Evolutionary conservation across 345 rosid species (phyloP).

Genomic region (Aethionema arabicum): DNA sequence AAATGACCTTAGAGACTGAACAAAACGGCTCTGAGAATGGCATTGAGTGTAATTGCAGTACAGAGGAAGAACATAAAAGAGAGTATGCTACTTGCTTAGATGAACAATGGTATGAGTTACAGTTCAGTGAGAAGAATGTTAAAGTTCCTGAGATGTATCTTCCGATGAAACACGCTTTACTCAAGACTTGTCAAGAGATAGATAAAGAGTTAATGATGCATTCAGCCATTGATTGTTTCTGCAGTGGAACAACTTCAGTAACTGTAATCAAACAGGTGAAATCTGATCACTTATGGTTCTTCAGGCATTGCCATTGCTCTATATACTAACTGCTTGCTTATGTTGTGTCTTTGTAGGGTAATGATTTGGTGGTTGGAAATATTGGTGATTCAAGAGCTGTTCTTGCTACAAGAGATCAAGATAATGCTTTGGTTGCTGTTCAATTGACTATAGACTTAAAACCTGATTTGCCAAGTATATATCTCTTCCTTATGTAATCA

Average conservation of each 20-base stretch:
- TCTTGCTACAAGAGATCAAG: constrained; percentile 68
- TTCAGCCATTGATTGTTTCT: constrained; percentile 84
- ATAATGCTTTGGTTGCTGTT: constrained; percentile 58
- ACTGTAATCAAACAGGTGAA: constrained; percentile 81
- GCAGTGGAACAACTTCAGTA: constrained; percentile 95
- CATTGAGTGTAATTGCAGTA: constrained; percentile 8
- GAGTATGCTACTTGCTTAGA: constrained; percentile 44
- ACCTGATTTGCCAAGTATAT: constrained; percentile 89
- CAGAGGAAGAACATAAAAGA: constrained; percentile 20
- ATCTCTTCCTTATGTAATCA: constrained; percentile 32
- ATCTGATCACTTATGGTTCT: not conserved
- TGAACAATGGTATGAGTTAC: constrained; percentile 52
- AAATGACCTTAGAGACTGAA: constrained; percentile 16
- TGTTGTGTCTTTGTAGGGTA: constrained; percentile 52
- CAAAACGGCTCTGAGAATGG: constrained; percentile 24
- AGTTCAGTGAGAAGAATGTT: constrained; percentile 44
- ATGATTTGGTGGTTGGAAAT: constrained; percentile 72
- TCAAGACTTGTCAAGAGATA: constrained; percentile 75
- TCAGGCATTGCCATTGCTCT: constrained; percentile 11
- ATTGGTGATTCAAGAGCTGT: constrained; percentile 94
- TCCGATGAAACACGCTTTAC: constrained; percentile 63
- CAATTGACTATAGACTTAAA: constrained; percentile 92
- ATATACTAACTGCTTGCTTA: not conserved
- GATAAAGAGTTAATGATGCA: constrained; percentile 84
- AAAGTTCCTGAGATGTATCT: constrained; percentile 54